Base-by-base conservation (phyloP, 129 eudicot genomes). In the Flaveria ramosissima region DNA sequence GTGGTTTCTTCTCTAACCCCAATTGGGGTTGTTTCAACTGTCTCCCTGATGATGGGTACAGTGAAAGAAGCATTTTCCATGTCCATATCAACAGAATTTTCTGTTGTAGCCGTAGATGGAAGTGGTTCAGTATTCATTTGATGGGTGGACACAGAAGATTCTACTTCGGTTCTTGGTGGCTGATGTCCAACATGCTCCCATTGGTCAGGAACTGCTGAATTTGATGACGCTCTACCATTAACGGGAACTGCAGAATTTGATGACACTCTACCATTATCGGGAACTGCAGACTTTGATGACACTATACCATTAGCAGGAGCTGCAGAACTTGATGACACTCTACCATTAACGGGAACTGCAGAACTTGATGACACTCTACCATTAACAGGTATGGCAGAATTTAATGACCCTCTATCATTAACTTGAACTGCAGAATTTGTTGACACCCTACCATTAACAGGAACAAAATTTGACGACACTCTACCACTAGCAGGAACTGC, bases 1-100 rank as follows among this genome's bases (percentile, higher is more conserved):
- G 60, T 62, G 46, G 79, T 47, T 45, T 77, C 86, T 79, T 89
- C 86, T 71, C 75, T 57, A 70, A 70, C 67, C 47, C 61, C 55
- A 4, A 60, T 24, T 13, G 80, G 59, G 61, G 57, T 53, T 14
- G 72, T 76, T 67, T 76, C 83, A 9, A 56, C 80, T 41, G 50
- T 76, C 17, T 55, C 74, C 57, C 71, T 70, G 2, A 41, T 41
- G 27, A 61, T 21, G 0, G 82, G 77, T 45, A 60, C 82, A 7
- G 72, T 16, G 47, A 59, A 32, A 4, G 71, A 13, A 75, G 70
- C 79, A 27, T 67, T 83, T 21, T 71, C 74, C 51, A 42, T 55
- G 48, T 56, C 27, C 55, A 48, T 69, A 75, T 48, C 46, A 71
- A 64, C 82, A 79, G 78, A 56, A 56, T 53, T 73, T 72, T 82